Base-by-base conservation (phyloP, 306 rosid genomes). In the Medicago ruthenica region DNA sequence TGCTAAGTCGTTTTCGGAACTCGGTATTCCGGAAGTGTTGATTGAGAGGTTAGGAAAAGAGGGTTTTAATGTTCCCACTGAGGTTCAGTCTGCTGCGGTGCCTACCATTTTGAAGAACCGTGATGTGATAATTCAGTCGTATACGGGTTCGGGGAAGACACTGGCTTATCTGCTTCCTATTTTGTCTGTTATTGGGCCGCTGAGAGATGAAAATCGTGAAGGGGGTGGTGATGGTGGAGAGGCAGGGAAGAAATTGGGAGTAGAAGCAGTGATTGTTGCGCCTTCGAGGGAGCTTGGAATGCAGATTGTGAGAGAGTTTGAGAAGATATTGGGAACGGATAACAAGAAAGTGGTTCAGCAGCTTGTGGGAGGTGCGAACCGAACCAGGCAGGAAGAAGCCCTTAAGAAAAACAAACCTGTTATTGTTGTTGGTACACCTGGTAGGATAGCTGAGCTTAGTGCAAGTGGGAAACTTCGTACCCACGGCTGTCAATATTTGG, bases 231-330 rank as follows among this genome's bases (percentile, higher is more conserved):
- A 53, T 47, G 86, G 83, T 51, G 82, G 83, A 15, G 89, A 83
- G 63, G 2, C 48, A 44, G 91, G 79, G 75, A 89, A 78, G 85
- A 91, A 86, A 63, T 79, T 86, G 70, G 97, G 96, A 48, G 85
- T 94, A 8, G 93, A 92, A 79, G 98, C 93, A 8, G 88, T 92
- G 21, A 71, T 95, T 78, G 86, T 95, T 79, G 98, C 97, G 76
- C 98, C 98, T 62, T 95, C 98, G 22, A 90, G 98, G 82, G 98
- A 95, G 85, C 85, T 95, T 62, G 97, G 89, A n/a, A 95, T 92
- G 98, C 98, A 95, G 80, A 95, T 92, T 66, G 98, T 95, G 67
- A 86, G 98, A 76, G 98, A 95, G 88, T 77, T 95, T 73, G 98
- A 95, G 87, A 95, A 84, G 88, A 84, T 92, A 81, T 74, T 92